Base-by-base conservation (phyloP, 805 yeast genomes). In the Wickerhamiella azyma region DNA sequence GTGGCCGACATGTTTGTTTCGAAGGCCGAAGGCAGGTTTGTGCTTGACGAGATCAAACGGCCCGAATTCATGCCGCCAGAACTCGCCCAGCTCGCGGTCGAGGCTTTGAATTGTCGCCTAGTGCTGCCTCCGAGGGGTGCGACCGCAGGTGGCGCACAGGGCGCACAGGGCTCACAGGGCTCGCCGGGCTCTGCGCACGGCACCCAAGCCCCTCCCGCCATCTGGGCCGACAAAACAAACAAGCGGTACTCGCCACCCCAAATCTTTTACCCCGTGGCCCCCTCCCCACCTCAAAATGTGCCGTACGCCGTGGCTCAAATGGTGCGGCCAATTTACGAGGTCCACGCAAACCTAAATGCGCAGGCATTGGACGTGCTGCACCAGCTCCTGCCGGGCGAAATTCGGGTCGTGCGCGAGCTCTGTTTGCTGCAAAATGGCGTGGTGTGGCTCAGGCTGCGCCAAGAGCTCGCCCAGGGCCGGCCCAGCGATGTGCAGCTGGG, bases 1-100 rank as follows among this genome's bases (percentile, higher is more conserved):
- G 40, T 54, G 30, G 52, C 56, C 10, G 53, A 53, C 10, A 18
- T 52, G 32, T 54, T 54, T 28, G 28, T 50, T 5, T 28, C 2
- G 14, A 33, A 10, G 28, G n/a, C 29, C 9, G 18, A 32, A 2
- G 14, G n/a, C 11, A n/a, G 37, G 35, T 43, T 40, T 33, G 28
- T 16, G 17, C 10, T 35, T 17, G 39, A 19, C n/a, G 14, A 33
- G 9, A 7, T 3, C 6, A 3, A 5, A 2, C 32, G 52, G 1
- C 56, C 56, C 4, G 3, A 8, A 0, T 52, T 53, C 16, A n/a
- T 53, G 36, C 39, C 51, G 1, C n/a, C 10, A 3, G 37, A 26
- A 9, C 14, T 42, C 2, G 56, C 55, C 3, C n/a, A 26, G 2
- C 43, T 28, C 32, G 45, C 43, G 2, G 40, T 45, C 7, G 48